phyloP scores from a whole-genome alignment of 352 stramenopile species.

The Globisporangium mamillatum region DNA sequence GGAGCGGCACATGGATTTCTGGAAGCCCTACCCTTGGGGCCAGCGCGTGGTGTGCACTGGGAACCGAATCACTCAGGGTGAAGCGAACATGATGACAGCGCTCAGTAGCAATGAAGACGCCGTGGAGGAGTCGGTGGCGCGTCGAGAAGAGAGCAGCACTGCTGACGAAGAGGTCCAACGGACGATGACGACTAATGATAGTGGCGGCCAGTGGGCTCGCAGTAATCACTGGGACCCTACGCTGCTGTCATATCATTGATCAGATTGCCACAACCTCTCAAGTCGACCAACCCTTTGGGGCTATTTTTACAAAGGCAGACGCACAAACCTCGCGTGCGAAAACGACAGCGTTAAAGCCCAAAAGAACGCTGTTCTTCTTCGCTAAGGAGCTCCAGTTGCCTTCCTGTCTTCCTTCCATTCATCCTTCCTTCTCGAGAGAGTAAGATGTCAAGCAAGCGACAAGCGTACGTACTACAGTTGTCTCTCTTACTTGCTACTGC shows the following conservation, averaged over 20 bases:
- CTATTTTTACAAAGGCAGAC: conserved; percentile 4
- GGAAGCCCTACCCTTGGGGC: background rate
- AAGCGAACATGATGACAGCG: background rate
- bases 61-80: background rate
- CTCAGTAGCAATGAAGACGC: background rate
- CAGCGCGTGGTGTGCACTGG: no score
- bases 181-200: background rate
- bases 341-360: background rate
- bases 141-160: background rate
- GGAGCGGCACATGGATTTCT: background rate
- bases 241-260: background rate
- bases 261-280: background rate
- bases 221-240: background rate
- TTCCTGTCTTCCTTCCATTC: background rate
- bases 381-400: background rate
- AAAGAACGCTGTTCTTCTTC: background rate
- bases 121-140: background rate
- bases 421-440: background rate
- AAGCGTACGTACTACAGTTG: background rate
- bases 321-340: background rate
- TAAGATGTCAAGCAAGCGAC: background rate
- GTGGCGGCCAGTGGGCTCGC: background rate
- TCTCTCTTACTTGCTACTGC: background rate
- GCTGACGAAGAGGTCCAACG: background rate
- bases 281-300: background rate